Base-by-base conservation (phyloP, 75 land plant genomes). In the Azolla pinnata region DNA sequence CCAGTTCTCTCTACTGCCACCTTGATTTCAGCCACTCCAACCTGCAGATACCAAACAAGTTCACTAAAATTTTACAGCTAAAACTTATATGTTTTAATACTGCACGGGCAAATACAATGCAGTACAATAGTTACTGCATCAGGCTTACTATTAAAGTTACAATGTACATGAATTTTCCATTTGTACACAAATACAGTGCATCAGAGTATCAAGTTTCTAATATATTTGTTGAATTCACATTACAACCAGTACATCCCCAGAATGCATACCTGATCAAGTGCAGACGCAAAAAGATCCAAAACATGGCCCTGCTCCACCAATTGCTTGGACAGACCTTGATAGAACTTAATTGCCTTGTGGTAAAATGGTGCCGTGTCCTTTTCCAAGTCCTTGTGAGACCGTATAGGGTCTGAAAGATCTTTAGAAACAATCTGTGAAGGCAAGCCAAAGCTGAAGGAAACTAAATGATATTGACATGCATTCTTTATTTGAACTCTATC, bases 221-320 rank as follows among this genome's bases (percentile, higher is more conserved):
- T n/a, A n/a, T n/a, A n/a, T n/a, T n/a, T n/a, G n/a, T n/a, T n/a
- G n/a, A n/a, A n/a, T n/a, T n/a, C n/a, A n/a, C n/a, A n/a, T n/a
- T n/a, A n/a, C n/a, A n/a, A n/a, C n/a, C n/a, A n/a, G n/a, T n/a
- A n/a, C n/a, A n/a, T n/a, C n/a, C n/a, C n/a, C n/a, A n/a, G n/a
- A n/a, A n/a, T n/a, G n/a, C n/a, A n/a, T 54, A 95, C 99, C 96
- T 95, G 99, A 66, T 95, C 99, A 62, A 95, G 91, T 20, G 99
- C 87, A 68, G 85, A 95, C 16, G 99, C 99, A 78, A 90, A 95
- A 57, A 95, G 64, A 57, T 95, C 99, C 42, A 95, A 72, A 2
- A 95, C 99, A 67, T 95, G 99, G 2, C 99, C 99, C 55, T 95
- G 97, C 49, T 71, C 73, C 54, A 95, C 99, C 40, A 95, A 67